Percentiles rank a stretch among this genome's conserved stretches.
Conservation (phyloP, 1,284 basidiomycete species). For the Exsudoporus floridanus region DNA sequence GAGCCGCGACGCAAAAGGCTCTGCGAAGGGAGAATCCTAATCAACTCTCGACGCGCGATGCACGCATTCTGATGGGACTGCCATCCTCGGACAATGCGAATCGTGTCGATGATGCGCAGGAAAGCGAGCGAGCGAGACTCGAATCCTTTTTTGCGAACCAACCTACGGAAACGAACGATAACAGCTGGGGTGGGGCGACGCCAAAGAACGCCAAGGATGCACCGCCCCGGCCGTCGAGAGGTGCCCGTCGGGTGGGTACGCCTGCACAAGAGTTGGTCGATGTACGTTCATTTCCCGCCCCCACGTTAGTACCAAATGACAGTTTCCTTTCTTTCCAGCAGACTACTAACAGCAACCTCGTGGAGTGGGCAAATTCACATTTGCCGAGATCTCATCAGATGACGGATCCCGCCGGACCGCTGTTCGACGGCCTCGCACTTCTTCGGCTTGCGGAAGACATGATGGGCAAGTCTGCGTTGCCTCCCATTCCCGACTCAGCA, state of each 20-base stretch:
- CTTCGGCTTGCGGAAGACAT: conserved; percentile 76
- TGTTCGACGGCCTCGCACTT: conserved; percentile 69
- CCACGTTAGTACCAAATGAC: too few species aligned
- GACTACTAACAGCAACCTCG: conserved; percentile 51
- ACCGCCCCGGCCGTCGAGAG: conserved; percentile 64
- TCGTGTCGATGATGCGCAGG: conserved; percentile 38
- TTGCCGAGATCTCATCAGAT: conserved; percentile 72
- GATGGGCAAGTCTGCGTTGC: conserved; percentile 63
- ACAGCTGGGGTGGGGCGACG: conserved; percentile 13
- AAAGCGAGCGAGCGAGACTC: conserved; percentile 44
- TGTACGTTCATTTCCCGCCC: conserved; percentile 18
- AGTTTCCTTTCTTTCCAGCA: not conserved
- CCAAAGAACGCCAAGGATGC: conserved; percentile 27
- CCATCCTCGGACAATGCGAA: conserved; percentile 36
- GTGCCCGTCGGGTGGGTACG: conserved; percentile 48
- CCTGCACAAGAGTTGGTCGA: conserved; percentile 39
- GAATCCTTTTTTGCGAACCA: conserved; percentile 58
- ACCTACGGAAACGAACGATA: conserved; percentile 21
- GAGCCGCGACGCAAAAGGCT: conserved; percentile 88
- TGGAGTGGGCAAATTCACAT: conserved; percentile 85
- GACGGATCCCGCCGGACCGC: conserved; percentile 46
- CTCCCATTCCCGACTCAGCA: conserved; percentile 74
- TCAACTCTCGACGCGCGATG: conserved; percentile 85
- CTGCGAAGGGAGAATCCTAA: conserved; percentile 86
- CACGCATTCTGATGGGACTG: conserved; percentile 75